phyloP scores from a whole-genome alignment of 2,329 filamentous ascomycete species.

The Aspergillus ibericus region DNA sequence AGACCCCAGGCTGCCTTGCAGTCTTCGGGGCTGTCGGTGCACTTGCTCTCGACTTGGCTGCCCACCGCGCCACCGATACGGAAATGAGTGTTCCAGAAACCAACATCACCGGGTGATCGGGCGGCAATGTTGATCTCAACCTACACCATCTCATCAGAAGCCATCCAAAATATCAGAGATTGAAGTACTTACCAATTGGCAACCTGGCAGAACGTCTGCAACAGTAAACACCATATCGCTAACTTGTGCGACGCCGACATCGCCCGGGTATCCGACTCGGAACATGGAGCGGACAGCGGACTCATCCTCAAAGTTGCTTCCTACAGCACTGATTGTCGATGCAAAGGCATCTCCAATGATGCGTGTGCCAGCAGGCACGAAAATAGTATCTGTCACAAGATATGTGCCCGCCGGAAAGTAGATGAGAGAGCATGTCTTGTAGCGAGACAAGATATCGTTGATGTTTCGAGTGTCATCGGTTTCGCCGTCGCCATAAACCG shows the following conservation, averaged over 20 bases:
- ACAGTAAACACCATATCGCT: conserved; percentile 55
- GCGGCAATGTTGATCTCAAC: conserved; percentile 55
- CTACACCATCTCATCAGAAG: background rate
- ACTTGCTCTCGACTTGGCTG: conserved; percentile 41
- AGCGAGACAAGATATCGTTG: conserved; percentile 32
- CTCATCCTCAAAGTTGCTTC: conserved; percentile 46
- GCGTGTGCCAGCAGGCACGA: conserved; percentile 49
- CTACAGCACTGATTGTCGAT: conserved; percentile 52
- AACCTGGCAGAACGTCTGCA: conserved; percentile 46
- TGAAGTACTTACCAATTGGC: conserved; percentile 33
- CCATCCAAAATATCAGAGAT: background rate
- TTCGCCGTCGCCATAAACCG: conserved; percentile 45
- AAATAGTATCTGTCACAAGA: conserved; percentile 48
- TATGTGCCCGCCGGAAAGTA: conserved; percentile 60
- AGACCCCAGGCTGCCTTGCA: conserved; percentile 53
- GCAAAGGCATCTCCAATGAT: conserved; percentile 57
- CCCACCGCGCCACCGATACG: conserved; percentile 49
- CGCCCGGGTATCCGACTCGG: conserved; percentile 51
- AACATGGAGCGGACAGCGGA: conserved; percentile 50
- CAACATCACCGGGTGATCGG: conserved; percentile 50
- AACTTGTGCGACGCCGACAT: conserved; percentile 51
- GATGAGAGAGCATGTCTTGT: conserved; percentile 50
- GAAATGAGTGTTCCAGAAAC: conserved; percentile 50
- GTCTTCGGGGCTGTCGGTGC: conserved; percentile 29
- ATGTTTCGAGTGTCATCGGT: conserved; percentile 41